Percentiles rank a stretch among this genome's conserved stretches.
phyloP scores from a whole-genome alignment of 2,329 filamentous ascomycete species.

The Exophiala aquamarina region DNA sequence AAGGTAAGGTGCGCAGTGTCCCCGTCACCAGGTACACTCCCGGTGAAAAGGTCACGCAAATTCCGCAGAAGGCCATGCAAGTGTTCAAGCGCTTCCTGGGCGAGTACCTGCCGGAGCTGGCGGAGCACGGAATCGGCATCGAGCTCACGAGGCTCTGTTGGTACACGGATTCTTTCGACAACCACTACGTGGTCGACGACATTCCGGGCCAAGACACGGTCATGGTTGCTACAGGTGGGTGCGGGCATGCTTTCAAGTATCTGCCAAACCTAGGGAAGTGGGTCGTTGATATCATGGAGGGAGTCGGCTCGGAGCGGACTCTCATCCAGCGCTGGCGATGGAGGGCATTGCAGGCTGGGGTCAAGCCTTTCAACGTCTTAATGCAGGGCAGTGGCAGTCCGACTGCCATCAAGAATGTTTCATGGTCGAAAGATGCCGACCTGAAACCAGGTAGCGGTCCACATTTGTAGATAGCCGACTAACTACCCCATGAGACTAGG shows the following conservation, averaged over 20 bases:
- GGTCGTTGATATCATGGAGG: conserved; percentile 53
- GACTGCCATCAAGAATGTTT: conserved; percentile 19
- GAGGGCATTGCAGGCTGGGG: conserved; percentile 19
- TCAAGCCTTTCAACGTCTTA: conserved; percentile 24
- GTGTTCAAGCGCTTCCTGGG: conserved; percentile 37
- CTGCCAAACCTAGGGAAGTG: conserved; percentile 58
- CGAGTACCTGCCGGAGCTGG: conserved; percentile 46
- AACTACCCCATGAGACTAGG: no score
- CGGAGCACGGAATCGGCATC: conserved; percentile 36
- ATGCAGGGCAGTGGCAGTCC: conserved; percentile 24
- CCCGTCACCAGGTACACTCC: conserved; percentile 41
- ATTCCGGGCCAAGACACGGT: conserved; percentile 52
- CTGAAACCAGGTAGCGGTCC: conserved; percentile 9
- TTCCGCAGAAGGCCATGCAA: conserved; percentile 25
- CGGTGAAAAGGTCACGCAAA: conserved; percentile 9
- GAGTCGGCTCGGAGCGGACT: conserved; percentile 33
- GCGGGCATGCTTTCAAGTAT: conserved; percentile 64
- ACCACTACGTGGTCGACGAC: conserved; percentile 56
- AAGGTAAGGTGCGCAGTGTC: conserved; percentile 40
- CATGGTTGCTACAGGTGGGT: conserved; percentile 62
- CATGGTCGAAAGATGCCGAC: conserved; percentile 13
- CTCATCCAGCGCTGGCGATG: conserved; percentile 28
- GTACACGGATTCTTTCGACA: conserved; percentile 58
- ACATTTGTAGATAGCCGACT: no score
- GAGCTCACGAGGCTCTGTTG: conserved; percentile 52